Conservation (phyloP, 1,284 basidiomycete genomes). For the Tilletia indica region DNA sequence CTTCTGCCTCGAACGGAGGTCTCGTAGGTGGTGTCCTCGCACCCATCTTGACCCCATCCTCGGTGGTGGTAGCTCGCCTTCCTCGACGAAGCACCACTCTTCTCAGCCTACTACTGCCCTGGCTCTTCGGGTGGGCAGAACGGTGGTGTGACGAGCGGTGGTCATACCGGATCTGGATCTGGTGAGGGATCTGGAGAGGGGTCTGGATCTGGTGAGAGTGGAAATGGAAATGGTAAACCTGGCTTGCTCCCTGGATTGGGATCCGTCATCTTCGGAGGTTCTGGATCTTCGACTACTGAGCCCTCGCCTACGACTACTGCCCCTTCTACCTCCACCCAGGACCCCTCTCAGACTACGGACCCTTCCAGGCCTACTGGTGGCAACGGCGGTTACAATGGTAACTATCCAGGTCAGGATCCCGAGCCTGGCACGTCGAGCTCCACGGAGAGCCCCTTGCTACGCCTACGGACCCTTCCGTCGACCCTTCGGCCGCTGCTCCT, state of each 20-base stretch:
- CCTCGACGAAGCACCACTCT: not conserved
- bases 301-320: not conserved
- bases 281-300: not conserved
- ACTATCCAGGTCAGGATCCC: not conserved
- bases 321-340: not conserved
- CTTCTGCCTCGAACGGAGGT: not conserved
- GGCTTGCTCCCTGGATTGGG: not conserved
- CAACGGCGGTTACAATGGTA: not conserved
- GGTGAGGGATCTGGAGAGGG: not conserved
- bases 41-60: slow-evolving; percentile 14
- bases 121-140: not conserved
- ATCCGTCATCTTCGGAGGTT: slow-evolving; percentile 8
- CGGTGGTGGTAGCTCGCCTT: not conserved
- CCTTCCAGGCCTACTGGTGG: not conserved
- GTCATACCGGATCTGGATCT: not conserved
- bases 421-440: not conserved
- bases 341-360: too few relatives aligned
- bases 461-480: not conserved
- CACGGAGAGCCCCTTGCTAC: not conserved
- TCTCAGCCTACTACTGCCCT: not conserved
- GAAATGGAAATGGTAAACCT: too few relatives aligned
- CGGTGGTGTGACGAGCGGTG: not conserved
- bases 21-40: slow-evolving; percentile 8
- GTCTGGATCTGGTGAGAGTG: not conserved
- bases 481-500: not conserved